Conservation (phyloP, 1,284 basidiomycete genomes). For the Neolentinus lepideus region DNA sequence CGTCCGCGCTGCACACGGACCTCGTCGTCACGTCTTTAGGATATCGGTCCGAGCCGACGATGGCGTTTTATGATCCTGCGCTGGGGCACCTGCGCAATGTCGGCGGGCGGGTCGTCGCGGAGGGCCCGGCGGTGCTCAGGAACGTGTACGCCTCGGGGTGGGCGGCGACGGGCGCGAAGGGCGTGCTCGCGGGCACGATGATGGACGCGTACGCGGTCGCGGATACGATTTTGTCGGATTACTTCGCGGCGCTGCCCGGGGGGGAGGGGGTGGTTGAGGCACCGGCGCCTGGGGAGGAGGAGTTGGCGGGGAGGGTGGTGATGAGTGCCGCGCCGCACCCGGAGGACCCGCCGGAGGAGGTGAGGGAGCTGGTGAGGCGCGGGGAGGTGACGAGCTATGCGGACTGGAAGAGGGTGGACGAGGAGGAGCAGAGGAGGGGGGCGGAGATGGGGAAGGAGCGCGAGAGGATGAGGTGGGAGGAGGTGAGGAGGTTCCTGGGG, state of each 20-base stretch:
- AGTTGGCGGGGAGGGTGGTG: slow-evolving; percentile 7
- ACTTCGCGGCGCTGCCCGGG: slow-evolving; percentile 15
- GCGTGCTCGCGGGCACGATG: slow-evolving; percentile 94
- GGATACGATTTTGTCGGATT: slow-evolving; percentile 62
- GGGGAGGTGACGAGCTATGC: slow-evolving; percentile 49
- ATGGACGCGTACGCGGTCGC: slow-evolving; percentile 83
- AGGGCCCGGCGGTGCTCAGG: slow-evolving; percentile 26
- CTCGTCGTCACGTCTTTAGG: slow-evolving; percentile 88
- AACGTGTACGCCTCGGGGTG: slow-evolving; percentile 92
- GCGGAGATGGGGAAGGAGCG: slow-evolving; percentile 59
- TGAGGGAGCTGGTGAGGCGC: slow-evolving; percentile 44
- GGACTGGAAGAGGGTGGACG: slow-evolving; percentile 66
- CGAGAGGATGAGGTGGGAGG: slow-evolving; percentile 71
- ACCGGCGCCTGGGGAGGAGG: slow-evolving; percentile 3
- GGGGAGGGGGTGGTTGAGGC: too few relatives aligned
- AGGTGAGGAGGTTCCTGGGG: slow-evolving; percentile 35
- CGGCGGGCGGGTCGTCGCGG: slow-evolving; percentile 42
- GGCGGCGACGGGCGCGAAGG: slow-evolving; percentile 88
- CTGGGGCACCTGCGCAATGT: slow-evolving; percentile 48
- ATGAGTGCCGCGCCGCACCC: slow-evolving; percentile 13
- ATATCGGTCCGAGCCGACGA: slow-evolving; percentile 66
- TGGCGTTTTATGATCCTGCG: slow-evolving; percentile 44
- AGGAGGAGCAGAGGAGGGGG: slow-evolving; percentile 60
- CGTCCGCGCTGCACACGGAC: slow-evolving; percentile 52
- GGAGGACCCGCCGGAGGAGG: slow-evolving; percentile 35